These are phyloP conservation scores for Zygosaccharomyces sapae DNA, from an alignment of 1,139 yeast species.

Conservation along the genomic window DNA sequence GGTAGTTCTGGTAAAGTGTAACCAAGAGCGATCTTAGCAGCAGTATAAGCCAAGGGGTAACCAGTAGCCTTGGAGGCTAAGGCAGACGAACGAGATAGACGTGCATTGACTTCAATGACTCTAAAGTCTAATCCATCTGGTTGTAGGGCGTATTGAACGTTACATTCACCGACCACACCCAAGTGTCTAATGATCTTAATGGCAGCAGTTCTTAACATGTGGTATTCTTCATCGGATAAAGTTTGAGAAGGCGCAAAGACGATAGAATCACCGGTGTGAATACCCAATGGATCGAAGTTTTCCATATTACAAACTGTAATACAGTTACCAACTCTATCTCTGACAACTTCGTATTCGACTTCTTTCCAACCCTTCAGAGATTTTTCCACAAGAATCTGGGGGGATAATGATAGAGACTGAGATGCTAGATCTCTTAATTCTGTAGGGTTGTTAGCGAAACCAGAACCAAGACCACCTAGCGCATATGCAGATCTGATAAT, in stretches of 20 bases:
- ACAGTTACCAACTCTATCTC: constrained; percentile 95
- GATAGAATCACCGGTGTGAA: constrained; percentile 98
- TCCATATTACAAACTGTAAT: constrained; percentile 99
- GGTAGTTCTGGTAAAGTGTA: constrained; percentile 93
- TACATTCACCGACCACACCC: constrained; percentile 99
- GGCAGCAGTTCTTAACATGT: constrained; percentile 96
- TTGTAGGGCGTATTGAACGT: constrained; percentile 93
- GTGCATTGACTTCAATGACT: constrained; percentile 96
- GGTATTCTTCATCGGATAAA: constrained; percentile 92
- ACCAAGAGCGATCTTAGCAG: constrained; percentile 94
- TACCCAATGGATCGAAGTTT: constrained; percentile 96
- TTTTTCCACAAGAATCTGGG: constrained; percentile 93
- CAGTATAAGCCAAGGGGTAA: constrained; percentile 96
- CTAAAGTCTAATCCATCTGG: constrained; percentile 94
- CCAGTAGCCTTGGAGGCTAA: constrained; percentile 98
- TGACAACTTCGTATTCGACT: constrained; percentile 96
- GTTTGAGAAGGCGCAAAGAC: constrained; percentile 99
- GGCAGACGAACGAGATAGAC: constrained; percentile 95
- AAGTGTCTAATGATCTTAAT: constrained; percentile 94
- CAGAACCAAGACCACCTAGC: constrained; percentile 95
- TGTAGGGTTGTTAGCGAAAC: constrained; percentile 78
- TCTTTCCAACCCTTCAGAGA: constrained; percentile 99
- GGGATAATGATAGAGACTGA: constrained; percentile 82
- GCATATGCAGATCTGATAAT: constrained; percentile 98
- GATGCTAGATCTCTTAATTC: constrained; percentile 85